Evolutionary conservation across 2,329 filamentous ascomycete genomes (phyloP).

Genomic region (Calycina herbarum): DNA sequence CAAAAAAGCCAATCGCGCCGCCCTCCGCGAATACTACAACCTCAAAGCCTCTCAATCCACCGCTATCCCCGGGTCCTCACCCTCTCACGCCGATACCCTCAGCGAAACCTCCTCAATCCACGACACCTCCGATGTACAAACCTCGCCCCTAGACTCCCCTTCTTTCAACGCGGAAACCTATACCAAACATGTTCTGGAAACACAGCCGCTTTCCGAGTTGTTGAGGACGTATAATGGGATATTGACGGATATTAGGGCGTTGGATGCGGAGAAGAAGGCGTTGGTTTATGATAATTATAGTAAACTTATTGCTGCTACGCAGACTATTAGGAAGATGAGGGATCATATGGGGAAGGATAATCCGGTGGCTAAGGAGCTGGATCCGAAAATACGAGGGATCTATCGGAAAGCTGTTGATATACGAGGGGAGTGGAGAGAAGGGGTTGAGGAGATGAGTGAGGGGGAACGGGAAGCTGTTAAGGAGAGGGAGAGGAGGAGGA

Average conservation of each 20-base stretch:
- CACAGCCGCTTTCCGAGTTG: conserved; percentile 65
- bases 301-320: conserved; percentile 93
- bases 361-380: conserved; percentile 69
- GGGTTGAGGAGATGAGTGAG: conserved; percentile 57
- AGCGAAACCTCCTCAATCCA: conserved; percentile 42
- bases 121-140: conserved; percentile 52
- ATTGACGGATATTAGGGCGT: conserved; percentile 77
- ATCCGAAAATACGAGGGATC: conserved; percentile 73
- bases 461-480: conserved; percentile 58
- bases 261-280: conserved; percentile 95
- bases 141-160: conserved; percentile 71
- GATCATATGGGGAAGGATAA: conserved; percentile 78
- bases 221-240: conserved; percentile 70
- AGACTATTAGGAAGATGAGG: conserved; percentile 90
- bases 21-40: conserved; percentile 93
- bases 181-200: conserved; percentile 60
- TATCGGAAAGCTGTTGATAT: conserved; percentile 46
- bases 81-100: conserved; percentile 24
- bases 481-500: conserved; percentile 46
- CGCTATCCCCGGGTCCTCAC: conserved; percentile 24
- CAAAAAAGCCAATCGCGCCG: conserved; percentile 65
- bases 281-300: conserved; percentile 98
- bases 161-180: conserved; percentile 74
- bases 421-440: conserved; percentile 30
- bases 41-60: conserved; percentile 51